Conservation (phyloP, 352 stramenopile species). For the Globisporangium orthogonon region DNA sequence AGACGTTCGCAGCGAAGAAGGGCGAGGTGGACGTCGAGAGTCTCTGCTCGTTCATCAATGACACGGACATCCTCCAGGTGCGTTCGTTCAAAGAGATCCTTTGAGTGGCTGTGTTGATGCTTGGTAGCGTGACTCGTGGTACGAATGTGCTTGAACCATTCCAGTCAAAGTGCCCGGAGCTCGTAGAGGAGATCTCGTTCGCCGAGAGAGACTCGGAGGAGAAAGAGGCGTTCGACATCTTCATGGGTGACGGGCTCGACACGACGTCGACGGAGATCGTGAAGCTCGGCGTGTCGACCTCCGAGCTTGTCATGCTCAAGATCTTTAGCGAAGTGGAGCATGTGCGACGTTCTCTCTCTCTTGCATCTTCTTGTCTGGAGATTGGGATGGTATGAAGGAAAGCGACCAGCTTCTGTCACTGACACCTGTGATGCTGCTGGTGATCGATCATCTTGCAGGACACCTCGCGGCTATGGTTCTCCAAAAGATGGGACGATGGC, state of each 20-base stretch:
- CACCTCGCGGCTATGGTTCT: slow-evolving; percentile 67
- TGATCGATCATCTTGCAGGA: slow-evolving; percentile 24
- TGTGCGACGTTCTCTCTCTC: slow-evolving; percentile 18
- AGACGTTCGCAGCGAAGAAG: slow-evolving; percentile 38
- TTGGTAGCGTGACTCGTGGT: no score
- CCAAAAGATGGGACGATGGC: slow-evolving; percentile 80
- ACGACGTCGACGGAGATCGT: slow-evolving; percentile 79
- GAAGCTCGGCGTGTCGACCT: slow-evolving; percentile 54
- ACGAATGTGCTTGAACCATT: not conserved
- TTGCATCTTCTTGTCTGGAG: not conserved
- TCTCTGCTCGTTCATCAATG: slow-evolving; percentile 87
- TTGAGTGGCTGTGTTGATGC: not conserved
- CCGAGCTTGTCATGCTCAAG: slow-evolving; percentile 62
- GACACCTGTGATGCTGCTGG: not conserved
- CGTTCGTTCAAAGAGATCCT: not conserved
- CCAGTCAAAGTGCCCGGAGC: slow-evolving; percentile 72
- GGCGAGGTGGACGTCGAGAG: slow-evolving; percentile 52
- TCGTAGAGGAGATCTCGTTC: slow-evolving; percentile 82
- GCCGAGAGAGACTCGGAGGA: slow-evolving; percentile 62
- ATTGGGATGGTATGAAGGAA: no score
- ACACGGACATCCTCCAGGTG: slow-evolving; percentile 75
- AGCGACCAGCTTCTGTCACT: no score
- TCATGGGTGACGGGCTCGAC: slow-evolving; percentile 70
- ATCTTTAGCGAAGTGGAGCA: slow-evolving; percentile 78
- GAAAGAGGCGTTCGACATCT: slow-evolving; percentile 70